A percentile compares a stretch with the other conserved stretches of the same genome.
phyloP scores from a whole-genome alignment of 768 basidiomycete species.

The Epithele typhae region DNA sequence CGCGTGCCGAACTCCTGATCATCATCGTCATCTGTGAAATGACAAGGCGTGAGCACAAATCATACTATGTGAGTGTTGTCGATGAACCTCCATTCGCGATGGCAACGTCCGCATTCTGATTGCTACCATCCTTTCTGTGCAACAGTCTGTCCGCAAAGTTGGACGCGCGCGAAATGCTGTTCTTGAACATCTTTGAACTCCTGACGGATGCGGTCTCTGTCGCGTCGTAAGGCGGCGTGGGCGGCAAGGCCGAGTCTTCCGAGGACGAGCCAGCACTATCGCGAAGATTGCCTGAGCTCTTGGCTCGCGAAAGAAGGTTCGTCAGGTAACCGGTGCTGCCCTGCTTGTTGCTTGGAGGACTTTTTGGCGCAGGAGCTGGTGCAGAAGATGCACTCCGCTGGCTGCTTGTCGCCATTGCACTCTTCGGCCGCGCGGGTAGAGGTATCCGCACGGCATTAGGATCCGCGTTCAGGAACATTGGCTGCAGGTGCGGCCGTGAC shows the following conservation, averaged over 20 bases:
- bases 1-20: slow-evolving; percentile 6
- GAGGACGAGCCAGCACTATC: slow-evolving; percentile 63
- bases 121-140: slow-evolving; percentile 19
- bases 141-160: slow-evolving; percentile 23
- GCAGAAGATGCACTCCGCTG: neutral
- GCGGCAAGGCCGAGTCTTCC: slow-evolving; percentile 62
- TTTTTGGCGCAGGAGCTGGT: slow-evolving; percentile 11
- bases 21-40: slow-evolving; percentile 11
- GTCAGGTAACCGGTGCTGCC: slow-evolving; percentile 39
- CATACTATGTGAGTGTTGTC: neutral
- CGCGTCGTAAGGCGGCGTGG: slow-evolving; percentile 36
- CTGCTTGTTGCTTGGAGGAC: slow-evolving; percentile 8
- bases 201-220: slow-evolving; percentile 27
- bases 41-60: neutral
- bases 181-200: slow-evolving; percentile 30
- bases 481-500: slow-evolving; percentile 10
- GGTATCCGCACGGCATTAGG: slow-evolving; percentile 11
- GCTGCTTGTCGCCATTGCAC: slow-evolving; percentile 6
- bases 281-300: slow-evolving; percentile 14
- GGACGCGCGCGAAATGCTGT: slow-evolving; percentile 21
- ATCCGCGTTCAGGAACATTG: slow-evolving; percentile 13
- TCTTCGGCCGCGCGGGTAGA: slow-evolving; percentile 11
- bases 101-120: slow-evolving; percentile 8
- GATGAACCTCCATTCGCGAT: slow-evolving; percentile 13
- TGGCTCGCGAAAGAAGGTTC: slow-evolving; percentile 17